These are phyloP conservation scores for Gossypium rotundifolium DNA, from an alignment of 345 rosid species.

Conservation along the genomic window DNA sequence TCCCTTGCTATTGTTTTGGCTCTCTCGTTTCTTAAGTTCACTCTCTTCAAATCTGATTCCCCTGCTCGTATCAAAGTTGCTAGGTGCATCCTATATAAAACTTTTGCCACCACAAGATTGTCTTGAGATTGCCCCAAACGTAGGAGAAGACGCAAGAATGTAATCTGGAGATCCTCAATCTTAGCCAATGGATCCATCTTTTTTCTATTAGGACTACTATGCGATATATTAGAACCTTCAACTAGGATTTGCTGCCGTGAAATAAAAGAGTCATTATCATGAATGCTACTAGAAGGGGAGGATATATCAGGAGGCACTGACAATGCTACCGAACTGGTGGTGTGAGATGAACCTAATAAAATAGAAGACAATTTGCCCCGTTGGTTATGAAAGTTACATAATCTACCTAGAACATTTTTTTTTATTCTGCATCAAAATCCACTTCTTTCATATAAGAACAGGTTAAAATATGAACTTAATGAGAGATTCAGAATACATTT, in stretches of 20 bases:
- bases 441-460: neutral
- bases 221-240: conserved; percentile 33
- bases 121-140: conserved; percentile 57
- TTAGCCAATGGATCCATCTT: conserved; percentile 46
- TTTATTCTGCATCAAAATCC: neutral
- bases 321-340: conserved; percentile 28
- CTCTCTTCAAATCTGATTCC: conserved; percentile 53
- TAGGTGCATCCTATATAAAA: conserved; percentile 67
- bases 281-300: conserved; percentile 33
- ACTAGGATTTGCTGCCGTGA: conserved; percentile 32
- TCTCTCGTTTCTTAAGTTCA: conserved; percentile 41
- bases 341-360: conserved; percentile 30
- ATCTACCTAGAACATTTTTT: neutral
- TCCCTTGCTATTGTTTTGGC: conserved; percentile 56
- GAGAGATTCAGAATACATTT: neutral
- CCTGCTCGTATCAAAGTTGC: conserved; percentile 74
- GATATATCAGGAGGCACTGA: conserved; percentile 28
- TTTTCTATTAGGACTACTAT: conserved; percentile 18
- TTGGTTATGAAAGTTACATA: neutral
- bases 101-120: conserved; percentile 69
- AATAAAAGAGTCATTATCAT: conserved; percentile 30
- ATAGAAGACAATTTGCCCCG: neutral
- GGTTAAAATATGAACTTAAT: neutral
- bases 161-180: conserved; percentile 63
- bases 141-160: conserved; percentile 60